Evolutionary conservation across 139 green algal species (phyloP).

Genomic region (Chlamydomonas eustigma): DNA sequence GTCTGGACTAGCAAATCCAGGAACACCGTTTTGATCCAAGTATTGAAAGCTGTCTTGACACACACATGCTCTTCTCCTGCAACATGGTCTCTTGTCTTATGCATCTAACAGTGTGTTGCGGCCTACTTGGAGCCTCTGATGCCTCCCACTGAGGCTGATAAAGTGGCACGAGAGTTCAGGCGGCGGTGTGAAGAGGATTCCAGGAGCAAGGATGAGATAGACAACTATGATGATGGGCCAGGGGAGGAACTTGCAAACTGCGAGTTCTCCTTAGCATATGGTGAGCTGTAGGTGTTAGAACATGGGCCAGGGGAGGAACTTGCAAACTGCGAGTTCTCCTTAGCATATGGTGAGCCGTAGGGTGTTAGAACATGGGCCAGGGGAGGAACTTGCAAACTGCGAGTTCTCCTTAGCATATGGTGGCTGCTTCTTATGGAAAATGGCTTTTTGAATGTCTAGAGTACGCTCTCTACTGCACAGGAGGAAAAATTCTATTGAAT

Average conservation of each 20-base stretch:
- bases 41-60: too few species aligned
- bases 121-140: slow-evolving; percentile 52
- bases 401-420: slow-evolving; percentile 85
- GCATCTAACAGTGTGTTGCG: slow-evolving; percentile 23
- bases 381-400: slow-evolving; percentile 69
- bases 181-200: slow-evolving; percentile 14
- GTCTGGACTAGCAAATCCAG: too few species aligned
- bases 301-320: slow-evolving; percentile 33
- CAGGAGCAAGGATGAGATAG: background rate
- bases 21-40: too few species aligned
- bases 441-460: too few species aligned
- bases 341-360: slow-evolving; percentile 82
- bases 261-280: slow-evolving; percentile 85
- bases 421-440: too few species aligned
- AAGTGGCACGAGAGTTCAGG: slow-evolving; percentile 23
- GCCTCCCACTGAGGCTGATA: slow-evolving; percentile 27
- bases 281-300: too few species aligned
- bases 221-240: slow-evolving; percentile 8
- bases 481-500: slow-evolving; percentile 76
- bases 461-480: too few species aligned
- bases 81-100: background rate
- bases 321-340: slow-evolving; percentile 83
- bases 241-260: slow-evolving; percentile 68
- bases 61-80: background rate
- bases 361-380: too few species aligned